Conservation (phyloP, 768 basidiomycete species). For the Mrakia gelida region DNA sequence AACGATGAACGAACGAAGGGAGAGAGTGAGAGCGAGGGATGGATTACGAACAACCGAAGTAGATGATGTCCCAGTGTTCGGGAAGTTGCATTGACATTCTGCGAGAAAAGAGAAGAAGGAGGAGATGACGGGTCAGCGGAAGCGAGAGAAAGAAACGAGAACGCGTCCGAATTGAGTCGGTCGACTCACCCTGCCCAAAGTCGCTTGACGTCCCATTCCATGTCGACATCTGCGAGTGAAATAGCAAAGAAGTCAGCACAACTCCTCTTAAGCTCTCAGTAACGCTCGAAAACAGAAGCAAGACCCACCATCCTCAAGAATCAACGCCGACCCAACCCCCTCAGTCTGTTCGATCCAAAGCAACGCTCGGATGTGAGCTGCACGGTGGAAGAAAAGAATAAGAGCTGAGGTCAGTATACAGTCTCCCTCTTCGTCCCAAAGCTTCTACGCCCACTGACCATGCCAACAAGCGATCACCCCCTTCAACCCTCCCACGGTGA, state of each 20-base stretch:
- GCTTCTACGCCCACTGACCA: slow-evolving; percentile 6
- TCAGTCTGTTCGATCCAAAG: neutral
- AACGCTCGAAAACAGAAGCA: too few species aligned
- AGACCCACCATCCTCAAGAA: slow-evolving; percentile 10
- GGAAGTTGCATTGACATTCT: slow-evolving; percentile 10
- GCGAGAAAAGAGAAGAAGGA: neutral
- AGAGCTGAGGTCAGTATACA: neutral
- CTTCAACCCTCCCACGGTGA: neutral
- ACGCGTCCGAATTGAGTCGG: too few species aligned
- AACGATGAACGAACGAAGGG: neutral
- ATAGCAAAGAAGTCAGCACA: neutral
- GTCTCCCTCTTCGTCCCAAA: neutral
- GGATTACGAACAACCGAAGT: neutral
- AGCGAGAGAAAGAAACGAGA: neutral
- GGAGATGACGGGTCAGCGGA: neutral
- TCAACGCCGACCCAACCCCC: neutral
- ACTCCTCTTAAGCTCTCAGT: too few species aligned
- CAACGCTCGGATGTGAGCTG: slow-evolving; percentile 6
- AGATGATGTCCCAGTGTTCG: neutral
- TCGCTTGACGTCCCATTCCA: slow-evolving; percentile 9
- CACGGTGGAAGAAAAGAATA: neutral
- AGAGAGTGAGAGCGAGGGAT: neutral
- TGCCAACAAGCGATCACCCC: slow-evolving; percentile 16
- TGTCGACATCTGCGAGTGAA: neutral
- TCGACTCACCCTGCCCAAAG: slow-evolving; percentile 7